phyloP scores from a whole-genome alignment of 352 stramenopile species.

The Phytophthora megakarya region DNA sequence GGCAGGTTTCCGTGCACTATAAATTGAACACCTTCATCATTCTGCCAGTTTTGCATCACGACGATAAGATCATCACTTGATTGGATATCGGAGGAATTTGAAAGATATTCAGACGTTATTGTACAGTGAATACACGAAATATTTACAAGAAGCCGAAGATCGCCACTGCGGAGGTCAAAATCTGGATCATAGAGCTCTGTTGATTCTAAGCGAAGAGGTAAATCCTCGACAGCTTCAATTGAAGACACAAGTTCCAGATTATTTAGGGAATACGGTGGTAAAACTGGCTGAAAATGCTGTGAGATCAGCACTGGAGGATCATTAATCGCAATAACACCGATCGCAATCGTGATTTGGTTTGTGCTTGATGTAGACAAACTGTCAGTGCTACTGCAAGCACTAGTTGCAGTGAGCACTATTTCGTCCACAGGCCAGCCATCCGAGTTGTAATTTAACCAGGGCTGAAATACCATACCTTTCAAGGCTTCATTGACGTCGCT shows the following conservation, averaged over 20 bases:
- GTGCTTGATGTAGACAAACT: not conserved
- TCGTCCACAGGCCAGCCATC: conserved; percentile 39
- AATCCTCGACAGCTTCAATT: conserved; percentile 48
- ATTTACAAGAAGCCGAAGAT: conserved; percentile 41
- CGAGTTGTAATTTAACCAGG: conserved; percentile 56
- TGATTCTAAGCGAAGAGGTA: conserved; percentile 27
- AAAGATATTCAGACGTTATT: conserved; percentile 20
- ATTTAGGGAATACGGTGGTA: not conserved
- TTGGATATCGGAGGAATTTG: conserved; percentile 1
- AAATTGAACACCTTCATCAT: conserved; percentile 20
- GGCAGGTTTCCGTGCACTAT: conserved; percentile 32
- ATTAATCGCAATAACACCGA: conserved; percentile 40
- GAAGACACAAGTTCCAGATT: conserved; percentile 7
- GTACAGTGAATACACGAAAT: conserved; percentile 48
- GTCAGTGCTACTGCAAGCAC: conserved; percentile 7
- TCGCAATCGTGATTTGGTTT: conserved; percentile 20
- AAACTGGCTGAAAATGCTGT: conserved; percentile 33
- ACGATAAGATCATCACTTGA: conserved; percentile 23
- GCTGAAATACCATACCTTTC: conserved; percentile 58
- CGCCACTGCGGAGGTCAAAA: not conserved
- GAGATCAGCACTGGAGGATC: conserved; percentile 43
- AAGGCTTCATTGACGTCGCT: conserved; percentile 57
- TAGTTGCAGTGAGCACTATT: conserved; percentile 33
- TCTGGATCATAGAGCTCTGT: conserved; percentile 37
- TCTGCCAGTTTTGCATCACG: conserved; percentile 14